Evolutionary conservation across 2,329 filamentous ascomycete species (phyloP), one percentile per base, ranked within the genome.

Genomic region (Penicillium expansum): DNA sequence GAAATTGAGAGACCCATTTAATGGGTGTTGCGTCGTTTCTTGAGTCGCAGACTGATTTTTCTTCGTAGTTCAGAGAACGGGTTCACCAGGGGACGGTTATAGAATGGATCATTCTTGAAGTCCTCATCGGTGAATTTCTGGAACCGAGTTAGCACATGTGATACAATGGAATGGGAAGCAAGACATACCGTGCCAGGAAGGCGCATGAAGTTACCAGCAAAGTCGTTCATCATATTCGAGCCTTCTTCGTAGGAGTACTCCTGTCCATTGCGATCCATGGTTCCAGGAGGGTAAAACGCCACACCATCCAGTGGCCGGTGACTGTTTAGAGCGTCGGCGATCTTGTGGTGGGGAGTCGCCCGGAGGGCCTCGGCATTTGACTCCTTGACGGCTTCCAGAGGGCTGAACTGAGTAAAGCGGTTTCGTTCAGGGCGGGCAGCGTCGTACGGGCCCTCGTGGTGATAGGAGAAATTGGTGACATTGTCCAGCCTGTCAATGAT

Each of bases 401-500:
- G 92, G 3, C 90, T 87, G 56, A 72, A 76, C 53, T 80, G 77
- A 65, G 78, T 80, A 66, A 85, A 80, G 4, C 77, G 80, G 75
- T 97, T 97, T 47, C 90, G 83, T 13, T 89, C 84, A 1, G 88
- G 79, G 51, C 91, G 80, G 2, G 90, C 88, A 10, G 92, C 91
- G 71, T 97, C 93, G 66, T 90, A 97, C 0, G 93, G 93, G 0
- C 93, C 92, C 62, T 88, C 90, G 67, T 97, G 93, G 73, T 97
- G 93, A 74, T 96, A 96, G 2, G 82, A 76, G 18, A 81, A 82
- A 49, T 83, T 83, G n/a, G 83, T 74, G 3, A 82, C 78, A 52
- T 79, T 81, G 70, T 96, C 93, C 1, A 97, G 84, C 5, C 80
- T 78, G 71, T 97, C 93, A 67, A 97, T 94, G 9, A 82, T 80